Conservation (phyloP, 176 grass and related monocot genomes). For the Musa itinerans region DNA sequence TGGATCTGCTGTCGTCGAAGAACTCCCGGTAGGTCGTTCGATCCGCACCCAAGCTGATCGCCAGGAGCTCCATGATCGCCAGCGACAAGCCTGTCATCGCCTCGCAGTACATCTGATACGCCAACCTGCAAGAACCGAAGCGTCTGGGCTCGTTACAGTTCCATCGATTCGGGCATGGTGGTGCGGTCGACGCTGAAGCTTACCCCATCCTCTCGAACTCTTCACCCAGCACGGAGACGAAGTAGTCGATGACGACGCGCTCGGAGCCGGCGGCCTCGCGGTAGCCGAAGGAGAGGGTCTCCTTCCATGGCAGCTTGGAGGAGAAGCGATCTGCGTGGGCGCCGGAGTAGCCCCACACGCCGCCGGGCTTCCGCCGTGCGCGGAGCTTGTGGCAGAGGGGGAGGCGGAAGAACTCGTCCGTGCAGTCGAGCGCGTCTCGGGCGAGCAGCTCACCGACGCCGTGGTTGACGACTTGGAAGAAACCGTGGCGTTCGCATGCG, state of each 20-base stretch:
- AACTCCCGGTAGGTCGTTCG: conserved; percentile 45
- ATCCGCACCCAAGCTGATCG: conserved; percentile 49
- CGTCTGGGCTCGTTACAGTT: not conserved
- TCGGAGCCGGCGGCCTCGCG: not conserved
- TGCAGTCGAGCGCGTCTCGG: conserved; percentile 34
- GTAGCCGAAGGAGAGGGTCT: conserved; percentile 52
- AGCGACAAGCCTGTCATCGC: conserved; percentile 46
- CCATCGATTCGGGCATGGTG: not conserved
- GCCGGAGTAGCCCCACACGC: conserved; percentile 42
- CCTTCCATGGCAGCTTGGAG: conserved; percentile 75
- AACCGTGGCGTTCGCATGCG: conserved; percentile 51
- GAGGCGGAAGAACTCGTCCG: conserved; percentile 42
- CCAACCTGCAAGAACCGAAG: conserved; percentile 21
- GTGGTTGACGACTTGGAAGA: conserved; percentile 68
- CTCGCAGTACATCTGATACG: conserved; percentile 52
- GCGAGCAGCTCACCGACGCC: conserved; percentile 30
- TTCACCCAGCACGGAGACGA: conserved; percentile 40
- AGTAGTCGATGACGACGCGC: conserved; percentile 35
- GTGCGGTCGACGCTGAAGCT: not conserved
- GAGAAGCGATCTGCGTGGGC: conserved; percentile 63
- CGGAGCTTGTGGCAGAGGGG: conserved; percentile 41
- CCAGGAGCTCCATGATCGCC: conserved; percentile 71
- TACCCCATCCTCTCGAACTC: conserved; percentile 63
- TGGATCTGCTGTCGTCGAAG: conserved; percentile 52
- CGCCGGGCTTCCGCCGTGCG: conserved; percentile 26